A percentile compares a stretch with the other conserved stretches of the same genome.
These are phyloP conservation scores for Ophioceras dolichostomum DNA, from an alignment of 2,329 filamentous ascomycete genomes.

Conservation along the genomic window DNA sequence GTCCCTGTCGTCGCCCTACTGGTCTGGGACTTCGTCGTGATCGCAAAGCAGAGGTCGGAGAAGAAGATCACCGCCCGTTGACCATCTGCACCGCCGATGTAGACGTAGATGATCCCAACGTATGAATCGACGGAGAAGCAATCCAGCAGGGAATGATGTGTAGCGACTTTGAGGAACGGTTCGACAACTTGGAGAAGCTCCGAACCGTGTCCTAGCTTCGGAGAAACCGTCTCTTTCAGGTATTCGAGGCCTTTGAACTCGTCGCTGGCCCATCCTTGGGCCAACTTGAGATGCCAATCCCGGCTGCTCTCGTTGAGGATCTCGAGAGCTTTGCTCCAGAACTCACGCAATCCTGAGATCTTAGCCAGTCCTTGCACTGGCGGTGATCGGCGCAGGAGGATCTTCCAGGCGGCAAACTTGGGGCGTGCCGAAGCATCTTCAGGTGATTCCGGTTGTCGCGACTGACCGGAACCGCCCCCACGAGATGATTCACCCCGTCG, in stretches of 20 bases:
- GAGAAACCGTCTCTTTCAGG: too few relatives aligned
- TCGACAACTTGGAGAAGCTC: conserved; percentile 6
- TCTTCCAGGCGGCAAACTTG: too few relatives aligned
- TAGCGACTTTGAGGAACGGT: conserved; percentile 20
- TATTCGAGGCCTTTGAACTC: neutral
- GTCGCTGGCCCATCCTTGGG: neutral
- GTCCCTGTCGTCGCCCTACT: neutral
- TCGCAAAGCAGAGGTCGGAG: conserved; percentile 10
- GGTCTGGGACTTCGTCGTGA: conserved; percentile 2
- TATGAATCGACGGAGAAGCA: conserved; percentile 23
- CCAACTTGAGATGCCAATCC: neutral
- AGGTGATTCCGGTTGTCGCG: too few relatives aligned
- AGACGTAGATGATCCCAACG: conserved; percentile 20
- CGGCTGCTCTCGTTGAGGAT: neutral
- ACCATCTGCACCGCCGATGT: conserved; percentile 19
- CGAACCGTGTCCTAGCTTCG: neutral
- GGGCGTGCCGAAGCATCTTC: too few relatives aligned
- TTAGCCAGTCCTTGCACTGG: too few relatives aligned
- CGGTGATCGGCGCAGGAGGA: too few relatives aligned
- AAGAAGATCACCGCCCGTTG: conserved; percentile 17
- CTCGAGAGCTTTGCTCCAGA: neutral
- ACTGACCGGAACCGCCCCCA: too few relatives aligned
- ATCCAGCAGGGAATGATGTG: conserved; percentile 19
- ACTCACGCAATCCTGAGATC: too few relatives aligned
- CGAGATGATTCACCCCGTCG: too few relatives aligned